Evolutionary conservation across 805 yeast species (phyloP).

Genomic region (Metschnikowia drakensbergensis): DNA sequence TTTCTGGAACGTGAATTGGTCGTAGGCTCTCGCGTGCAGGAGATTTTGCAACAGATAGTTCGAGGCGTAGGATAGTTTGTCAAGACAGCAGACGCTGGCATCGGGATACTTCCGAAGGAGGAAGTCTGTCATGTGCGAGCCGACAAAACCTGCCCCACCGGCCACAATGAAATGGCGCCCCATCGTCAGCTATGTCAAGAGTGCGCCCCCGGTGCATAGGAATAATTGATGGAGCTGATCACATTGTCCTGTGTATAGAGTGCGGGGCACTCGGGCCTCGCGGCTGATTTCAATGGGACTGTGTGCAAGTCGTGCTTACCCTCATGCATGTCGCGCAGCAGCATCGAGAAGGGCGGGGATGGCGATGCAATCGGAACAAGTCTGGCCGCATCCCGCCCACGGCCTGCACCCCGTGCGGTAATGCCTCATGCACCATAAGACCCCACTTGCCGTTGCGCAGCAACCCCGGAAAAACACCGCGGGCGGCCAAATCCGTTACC

Average conservation of each 20-base stretch:
- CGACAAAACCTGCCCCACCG: constrained; percentile 59
- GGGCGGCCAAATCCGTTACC: constrained; percentile 1
- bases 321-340: constrained; percentile 3
- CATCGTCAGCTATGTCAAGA: background rate
- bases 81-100: constrained; percentile 41
- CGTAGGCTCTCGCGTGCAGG: constrained; percentile 4
- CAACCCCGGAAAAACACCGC: constrained; percentile 4
- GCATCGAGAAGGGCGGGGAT: background rate
- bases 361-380: background rate
- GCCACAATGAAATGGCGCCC: constrained; percentile 37
- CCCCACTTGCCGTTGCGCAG: background rate
- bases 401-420: background rate
- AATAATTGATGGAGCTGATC: background rate
- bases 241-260: background rate
- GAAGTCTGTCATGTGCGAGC: constrained; percentile 43
- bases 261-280: background rate
- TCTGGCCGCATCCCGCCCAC: background rate
- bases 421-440: background rate
- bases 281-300: background rate
- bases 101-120: constrained; percentile 28
- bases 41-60: constrained; percentile 25
- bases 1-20: constrained; percentile 23
- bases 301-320: background rate
- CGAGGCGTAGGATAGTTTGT: constrained; percentile 46
- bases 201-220: too few species aligned